Conservation (phyloP, 2,329 filamentous ascomycete species). For the Hymenotorrendiella dingleyae region DNA sequence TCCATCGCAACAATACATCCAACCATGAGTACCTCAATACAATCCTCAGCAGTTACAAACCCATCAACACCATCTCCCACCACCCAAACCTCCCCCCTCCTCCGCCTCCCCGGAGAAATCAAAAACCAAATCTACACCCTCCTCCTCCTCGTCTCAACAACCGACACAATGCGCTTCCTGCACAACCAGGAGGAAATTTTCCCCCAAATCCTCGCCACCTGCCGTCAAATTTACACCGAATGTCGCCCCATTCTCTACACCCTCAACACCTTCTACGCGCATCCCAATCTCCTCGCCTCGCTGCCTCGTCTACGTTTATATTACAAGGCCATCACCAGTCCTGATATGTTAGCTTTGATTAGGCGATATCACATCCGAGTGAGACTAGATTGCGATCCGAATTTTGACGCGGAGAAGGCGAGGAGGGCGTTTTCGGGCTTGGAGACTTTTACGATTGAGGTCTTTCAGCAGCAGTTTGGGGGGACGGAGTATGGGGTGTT, state of each 20-base stretch:
- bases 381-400: slow-evolving; percentile 43
- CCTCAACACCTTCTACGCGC: slow-evolving; percentile 44
- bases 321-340: slow-evolving; percentile 32
- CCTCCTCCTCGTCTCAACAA: slow-evolving; percentile 25
- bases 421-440: slow-evolving; percentile 38
- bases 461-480: slow-evolving; percentile 41
- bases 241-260: slow-evolving; percentile 39
- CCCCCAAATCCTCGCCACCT: slow-evolving; percentile 21
- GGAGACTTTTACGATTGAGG: slow-evolving; percentile 43
- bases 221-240: slow-evolving; percentile 21
- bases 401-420: slow-evolving; percentile 36
- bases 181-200: slow-evolving; percentile 28
- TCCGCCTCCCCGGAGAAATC: slow-evolving; percentile 51
- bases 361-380: slow-evolving; percentile 39
- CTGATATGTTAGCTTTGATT: slow-evolving; percentile 32
- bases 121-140: slow-evolving; percentile 49
- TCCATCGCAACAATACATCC: no score
- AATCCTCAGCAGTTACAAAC: no score
- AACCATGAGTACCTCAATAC: no score
- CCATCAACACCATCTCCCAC: no score
- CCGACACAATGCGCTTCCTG: not conserved
- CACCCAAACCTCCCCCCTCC: no score
- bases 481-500: slow-evolving; percentile 37
- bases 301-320: slow-evolving; percentile 37
- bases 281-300: slow-evolving; percentile 38